Evolutionary conservation across 139 green algal species (phyloP), one percentile per base, ranked within the genome.

Genomic region (Chlamydomonas incerta): DNA sequence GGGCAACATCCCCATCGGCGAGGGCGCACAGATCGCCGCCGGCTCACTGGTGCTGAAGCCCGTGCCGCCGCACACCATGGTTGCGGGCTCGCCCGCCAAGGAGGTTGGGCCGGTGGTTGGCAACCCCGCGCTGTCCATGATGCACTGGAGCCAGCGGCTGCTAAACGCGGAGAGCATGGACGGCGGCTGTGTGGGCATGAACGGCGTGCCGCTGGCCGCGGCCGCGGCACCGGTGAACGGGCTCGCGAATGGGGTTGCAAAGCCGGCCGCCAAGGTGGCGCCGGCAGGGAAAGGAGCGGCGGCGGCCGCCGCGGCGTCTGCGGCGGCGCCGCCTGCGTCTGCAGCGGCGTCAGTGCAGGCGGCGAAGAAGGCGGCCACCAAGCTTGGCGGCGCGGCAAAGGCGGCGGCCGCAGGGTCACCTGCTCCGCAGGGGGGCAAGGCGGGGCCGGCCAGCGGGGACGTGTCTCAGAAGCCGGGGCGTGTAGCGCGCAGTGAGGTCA

Each of bases 1-100:
- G 60, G 95, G 98, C 68, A 99, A 99, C 93, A 99, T 99, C 87
- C 46, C 21, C 2, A 89, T 99, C 18, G 98, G 96, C 23, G 90
- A 95, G 67, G 96, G 97, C 28, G 93, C 95, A 20, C 95, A 97
- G 88, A 94, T 98, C 55, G 95, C 94, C 24, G 95, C 95, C 14
- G 95, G 96, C 33, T 96, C 90, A 2, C 83, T 99, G 74, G 97
- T 99, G 72, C 92, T 99, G 18, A 98, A 98, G 79, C 90, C 94
- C 33, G 96, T 99, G 62, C 87, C 90, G 28, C 90, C 92, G 3
- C 90, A 92, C 74, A 96, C 91, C 0, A 95, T 98, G 93, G 96
- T 99, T 31, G 96, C 96, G 6, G 96, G 96, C 0, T 96, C 92
- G 0, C 96, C 96, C 2, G 96, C 96, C 4, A 96, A 96, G 77